Conservation (phyloP, 139 green algal species). For the Tetraselmis striata region DNA sequence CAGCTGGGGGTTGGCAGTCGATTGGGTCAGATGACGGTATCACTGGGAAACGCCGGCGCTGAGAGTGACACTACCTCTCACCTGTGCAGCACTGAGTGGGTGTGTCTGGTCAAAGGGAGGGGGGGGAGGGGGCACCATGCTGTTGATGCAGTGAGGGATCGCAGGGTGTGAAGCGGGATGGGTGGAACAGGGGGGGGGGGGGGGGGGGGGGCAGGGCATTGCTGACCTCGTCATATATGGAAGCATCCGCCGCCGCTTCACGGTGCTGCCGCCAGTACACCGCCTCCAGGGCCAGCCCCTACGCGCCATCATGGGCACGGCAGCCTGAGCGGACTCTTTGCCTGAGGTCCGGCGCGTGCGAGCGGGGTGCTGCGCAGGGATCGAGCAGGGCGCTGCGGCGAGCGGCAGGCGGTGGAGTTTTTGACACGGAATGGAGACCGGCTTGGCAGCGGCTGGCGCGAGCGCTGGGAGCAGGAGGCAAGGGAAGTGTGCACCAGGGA, state of each 20-base stretch:
- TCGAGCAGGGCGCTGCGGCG: too few species aligned
- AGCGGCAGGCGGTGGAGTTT: too few species aligned
- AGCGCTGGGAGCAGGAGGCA: too few species aligned
- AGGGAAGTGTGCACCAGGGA: too few species aligned
- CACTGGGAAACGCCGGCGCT: not conserved
- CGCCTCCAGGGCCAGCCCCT: not conserved
- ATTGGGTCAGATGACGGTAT: not conserved
- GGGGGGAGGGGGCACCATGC: too few species aligned
- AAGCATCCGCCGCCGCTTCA: not conserved
- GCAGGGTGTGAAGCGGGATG: not conserved
- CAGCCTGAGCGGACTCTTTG: not conserved
- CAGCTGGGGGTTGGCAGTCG: slow-evolving; percentile 15
- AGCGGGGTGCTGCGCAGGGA: too few species aligned
- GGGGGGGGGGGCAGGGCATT: not conserved
- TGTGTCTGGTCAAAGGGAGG: too few species aligned
- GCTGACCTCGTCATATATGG: not conserved
- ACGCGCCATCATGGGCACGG: not conserved
- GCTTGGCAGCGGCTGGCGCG: too few species aligned
- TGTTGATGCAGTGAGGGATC: not conserved
- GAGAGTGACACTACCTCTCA: too few species aligned
- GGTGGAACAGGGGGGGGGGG: not conserved
- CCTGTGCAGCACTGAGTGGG: too few species aligned
- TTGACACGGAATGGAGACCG: too few species aligned
- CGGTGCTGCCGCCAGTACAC: not conserved
- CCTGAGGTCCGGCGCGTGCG: not conserved